Evolutionary conservation across 192 early-diverging fungal genomes (phyloP).

Genomic region (Allomyces javanicus): DNA sequence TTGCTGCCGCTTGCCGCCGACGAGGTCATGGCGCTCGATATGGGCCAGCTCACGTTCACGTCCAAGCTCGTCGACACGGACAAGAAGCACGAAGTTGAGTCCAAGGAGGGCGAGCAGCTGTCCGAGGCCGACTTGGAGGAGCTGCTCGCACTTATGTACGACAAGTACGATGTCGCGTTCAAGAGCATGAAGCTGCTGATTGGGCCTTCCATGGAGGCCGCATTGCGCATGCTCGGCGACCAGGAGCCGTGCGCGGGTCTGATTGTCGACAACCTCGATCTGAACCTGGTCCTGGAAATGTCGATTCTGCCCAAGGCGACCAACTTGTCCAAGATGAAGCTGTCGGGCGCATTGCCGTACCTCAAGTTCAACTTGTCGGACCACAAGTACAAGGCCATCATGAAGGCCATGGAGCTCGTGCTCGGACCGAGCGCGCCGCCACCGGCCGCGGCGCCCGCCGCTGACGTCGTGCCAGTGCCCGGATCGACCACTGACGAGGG

Average conservation of each 20-base stretch:
- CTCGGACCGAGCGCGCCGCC: conserved; percentile 1
- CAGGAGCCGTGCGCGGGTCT: conserved; percentile 36
- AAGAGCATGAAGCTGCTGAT: conserved; percentile 63
- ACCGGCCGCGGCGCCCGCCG: conserved; percentile 4
- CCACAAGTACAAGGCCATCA: conserved; percentile 75
- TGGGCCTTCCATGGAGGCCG: conserved; percentile 49
- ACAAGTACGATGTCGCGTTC: conserved; percentile 65
- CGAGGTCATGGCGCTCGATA: conserved; percentile 68
- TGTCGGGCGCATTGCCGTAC: conserved; percentile 62
- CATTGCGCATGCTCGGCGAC: conserved; percentile 42
- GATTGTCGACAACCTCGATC: conserved; percentile 69
- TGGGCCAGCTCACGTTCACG: conserved; percentile 75
- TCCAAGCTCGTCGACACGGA: conserved; percentile 58
- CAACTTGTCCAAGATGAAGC: conserved; percentile 48
- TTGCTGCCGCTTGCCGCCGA: conserved; percentile 53
- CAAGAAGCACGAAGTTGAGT: conserved; percentile 42
- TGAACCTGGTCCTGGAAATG: conserved; percentile 56
- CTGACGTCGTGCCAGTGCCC: conserved; percentile 1
- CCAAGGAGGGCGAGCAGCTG: conserved; percentile 37
- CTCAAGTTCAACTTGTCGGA: conserved; percentile 82
- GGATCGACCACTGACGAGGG: conserved; percentile 10
- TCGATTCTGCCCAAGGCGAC: conserved; percentile 65
- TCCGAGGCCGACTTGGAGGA: conserved; percentile 44
- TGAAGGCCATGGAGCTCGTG: conserved; percentile 48
- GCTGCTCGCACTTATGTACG: conserved; percentile 68